Evolutionary conservation across 1,284 basidiomycete species (phyloP), one percentile per base, ranked within the genome.

Genomic region (Stygiomarasmius scandens): DNA sequence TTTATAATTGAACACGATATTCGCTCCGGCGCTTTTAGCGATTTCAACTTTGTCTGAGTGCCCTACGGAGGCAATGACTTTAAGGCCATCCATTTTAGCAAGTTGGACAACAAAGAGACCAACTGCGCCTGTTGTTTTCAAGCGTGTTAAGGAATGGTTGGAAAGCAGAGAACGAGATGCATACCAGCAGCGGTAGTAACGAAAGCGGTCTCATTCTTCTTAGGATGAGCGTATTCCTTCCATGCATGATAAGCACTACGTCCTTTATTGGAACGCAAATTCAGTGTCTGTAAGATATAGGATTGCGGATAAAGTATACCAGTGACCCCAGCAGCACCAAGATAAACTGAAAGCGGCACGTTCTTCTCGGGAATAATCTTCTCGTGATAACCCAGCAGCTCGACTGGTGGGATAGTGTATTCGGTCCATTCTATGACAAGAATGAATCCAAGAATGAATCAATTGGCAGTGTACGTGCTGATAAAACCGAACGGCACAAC

Each of bases 1-100:
- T 72, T 92, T 92, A 76, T 93, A 92, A 72, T 92, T 90, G 75
- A 92, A 84, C 0, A 80, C 85, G 12, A 84, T 79, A 66, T 93
- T 89, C 4, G 84, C 84, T 0, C 89, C 89, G 47, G n/a, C n/a
- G n/a, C n/a, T n/a, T n/a, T n/a, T n/a, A n/a, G n/a, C n/a, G n/a
- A n/a, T n/a, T n/a, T n/a, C n/a, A n/a, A n/a, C n/a, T n/a, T n/a
- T n/a, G n/a, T n/a, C n/a, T n/a, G n/a, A n/a, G n/a, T n/a, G n/a
- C 4, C 87, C 86, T 0, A 85, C 84, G 3, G 86, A 84, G 1
- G 80, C 85, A 56, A 88, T 82, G 54, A 90, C 85, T 57, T 82
- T 84, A 29, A 83, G 68, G 0, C 80, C 82, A n/a, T 79, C 75
- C 9, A 72, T 70, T 54, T 82, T 84, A 14, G 79, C 82, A 27